Base-by-base conservation (phyloP, 495 filamentous ascomycete species). In the Chaetomium tenue region DNA sequence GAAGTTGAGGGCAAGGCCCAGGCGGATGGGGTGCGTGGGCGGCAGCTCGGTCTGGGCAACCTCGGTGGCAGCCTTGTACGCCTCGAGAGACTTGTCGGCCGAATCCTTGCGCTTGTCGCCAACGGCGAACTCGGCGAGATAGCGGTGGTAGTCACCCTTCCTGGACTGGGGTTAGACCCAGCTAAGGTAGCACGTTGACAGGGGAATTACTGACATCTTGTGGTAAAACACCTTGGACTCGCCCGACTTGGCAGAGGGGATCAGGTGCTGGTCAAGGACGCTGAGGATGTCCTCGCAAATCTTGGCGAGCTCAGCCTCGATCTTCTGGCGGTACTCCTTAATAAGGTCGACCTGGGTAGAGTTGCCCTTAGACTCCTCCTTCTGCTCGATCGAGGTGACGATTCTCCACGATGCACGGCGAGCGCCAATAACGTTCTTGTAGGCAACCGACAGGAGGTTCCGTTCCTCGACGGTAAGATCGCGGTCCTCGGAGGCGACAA, bases 201-300 rank as follows among this genome's bases (percentile, higher is more conserved):
- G 50, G 5, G 62, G 13, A 37, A n/a, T 18, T 11, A 81, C 88
- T 64, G 76, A 96, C 92, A 98, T 98, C 89, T 98, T 98, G 90
- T 98, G 94, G 85, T 98, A 98, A 83, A 98, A 98, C 68, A 98
- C 94, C 88, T 98, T 98, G 67, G 93, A 97, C 84, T 98, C 94
- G 76, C 95, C 94, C 74, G 86, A 91, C 86, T 96, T 88, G 70
- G 94, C 95, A 68, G 92, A 96, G 63, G 92, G 91, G 78, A 98
- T 98, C 74, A 98, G 82, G 83, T 97, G 92, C 80, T 93, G 79
- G 81, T 98, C 94, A 63, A 98, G 87, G 68, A 97, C 94, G 73
- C 95, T 91, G 55, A 98, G 88, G 79, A 98, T 97, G 73, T 98
- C 94, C 78, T 98, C 91, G 81, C 94, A 98, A 84, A 98, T 97